Conservation (phyloP, 768 basidiomycete species). For the Cytidiella melzeri region DNA sequence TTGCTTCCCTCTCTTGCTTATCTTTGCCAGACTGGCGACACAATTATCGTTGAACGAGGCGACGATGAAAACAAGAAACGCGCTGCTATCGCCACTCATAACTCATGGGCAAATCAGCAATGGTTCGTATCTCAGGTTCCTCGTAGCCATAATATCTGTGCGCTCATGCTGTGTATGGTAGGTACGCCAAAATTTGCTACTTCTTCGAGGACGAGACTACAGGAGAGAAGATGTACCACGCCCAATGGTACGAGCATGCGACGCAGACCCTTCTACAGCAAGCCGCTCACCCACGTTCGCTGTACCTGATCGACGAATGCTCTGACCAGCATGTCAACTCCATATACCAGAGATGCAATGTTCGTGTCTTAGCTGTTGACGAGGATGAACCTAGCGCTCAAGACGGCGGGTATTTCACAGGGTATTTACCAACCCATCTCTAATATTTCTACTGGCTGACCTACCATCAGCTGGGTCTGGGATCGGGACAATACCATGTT, state of each 20-base stretch:
- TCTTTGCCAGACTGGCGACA: slow-evolving; percentile 48
- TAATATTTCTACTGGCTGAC: not conserved
- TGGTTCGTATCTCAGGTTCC: no score
- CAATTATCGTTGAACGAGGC: slow-evolving; percentile 58
- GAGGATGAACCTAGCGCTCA: slow-evolving; percentile 38
- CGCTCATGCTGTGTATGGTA: slow-evolving; percentile 26
- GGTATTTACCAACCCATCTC: slow-evolving; percentile 31
- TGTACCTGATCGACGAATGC: slow-evolving; percentile 53
- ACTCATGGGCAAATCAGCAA: no score
- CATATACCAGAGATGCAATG: slow-evolving; percentile 53
- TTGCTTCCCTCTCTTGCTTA: not conserved
- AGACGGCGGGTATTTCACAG: slow-evolving; percentile 48
- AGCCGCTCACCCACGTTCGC: slow-evolving; percentile 52
- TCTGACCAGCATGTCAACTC: slow-evolving; percentile 47
- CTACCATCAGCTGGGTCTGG: slow-evolving; percentile 40
- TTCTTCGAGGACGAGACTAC: slow-evolving; percentile 42
- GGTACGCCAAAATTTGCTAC: slow-evolving; percentile 68
- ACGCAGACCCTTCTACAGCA: slow-evolving; percentile 63
- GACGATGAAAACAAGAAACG: slow-evolving; percentile 37
- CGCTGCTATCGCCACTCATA: slow-evolving; percentile 43
- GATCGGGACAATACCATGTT: slow-evolving; percentile 43
- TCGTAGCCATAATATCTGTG: no score
- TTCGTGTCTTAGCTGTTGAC: slow-evolving; percentile 35
- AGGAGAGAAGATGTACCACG: slow-evolving; percentile 51
- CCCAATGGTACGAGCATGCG: slow-evolving; percentile 65